Conservation (phyloP, 129 eudicot species). For the Lactuca saligna region DNA sequence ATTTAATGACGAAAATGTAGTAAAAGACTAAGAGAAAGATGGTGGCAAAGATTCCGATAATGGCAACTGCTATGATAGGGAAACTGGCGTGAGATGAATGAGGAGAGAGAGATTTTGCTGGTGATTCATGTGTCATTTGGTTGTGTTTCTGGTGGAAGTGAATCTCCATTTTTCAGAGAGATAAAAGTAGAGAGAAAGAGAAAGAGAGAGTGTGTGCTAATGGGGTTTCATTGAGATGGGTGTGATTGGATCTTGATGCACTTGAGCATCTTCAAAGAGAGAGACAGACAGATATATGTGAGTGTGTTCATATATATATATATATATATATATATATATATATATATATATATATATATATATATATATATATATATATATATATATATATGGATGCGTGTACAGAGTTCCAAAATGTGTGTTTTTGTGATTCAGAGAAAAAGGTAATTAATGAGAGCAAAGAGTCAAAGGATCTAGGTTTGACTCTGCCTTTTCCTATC, state of each 20-base stretch:
- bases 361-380: constrained; percentile 12
- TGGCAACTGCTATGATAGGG: constrained; percentile 72
- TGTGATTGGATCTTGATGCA: constrained; percentile 49
- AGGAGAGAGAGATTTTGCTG: constrained; percentile 21
- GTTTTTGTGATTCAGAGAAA: not conserved
- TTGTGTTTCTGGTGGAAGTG: constrained; percentile 28
- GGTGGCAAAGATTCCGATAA: constrained; percentile 81
- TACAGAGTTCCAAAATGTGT: not conserved
- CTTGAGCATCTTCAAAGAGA: constrained; percentile 36
- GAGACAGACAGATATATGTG: constrained; percentile 14
- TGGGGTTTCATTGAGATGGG: constrained; percentile 26
- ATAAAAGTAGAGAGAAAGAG: not conserved
- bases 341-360: constrained; percentile 13
- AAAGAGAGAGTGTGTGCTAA: not conserved
- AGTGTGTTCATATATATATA: not conserved
- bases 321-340: not conserved
- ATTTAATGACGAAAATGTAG: constrained; percentile 89
- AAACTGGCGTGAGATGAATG: constrained; percentile 51
- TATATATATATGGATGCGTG: not conserved
- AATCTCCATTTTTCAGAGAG: constrained; percentile 6
- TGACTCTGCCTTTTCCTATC: constrained; percentile 22
- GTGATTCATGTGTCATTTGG: constrained; percentile 25
- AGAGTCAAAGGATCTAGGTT: constrained; percentile 17
- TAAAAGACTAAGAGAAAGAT: constrained; percentile 68
- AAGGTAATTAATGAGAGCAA: constrained; percentile 8